Evolutionary conservation across 192 early-diverging fungal species (phyloP).

Genomic region (Geranomyces variabilis): DNA sequence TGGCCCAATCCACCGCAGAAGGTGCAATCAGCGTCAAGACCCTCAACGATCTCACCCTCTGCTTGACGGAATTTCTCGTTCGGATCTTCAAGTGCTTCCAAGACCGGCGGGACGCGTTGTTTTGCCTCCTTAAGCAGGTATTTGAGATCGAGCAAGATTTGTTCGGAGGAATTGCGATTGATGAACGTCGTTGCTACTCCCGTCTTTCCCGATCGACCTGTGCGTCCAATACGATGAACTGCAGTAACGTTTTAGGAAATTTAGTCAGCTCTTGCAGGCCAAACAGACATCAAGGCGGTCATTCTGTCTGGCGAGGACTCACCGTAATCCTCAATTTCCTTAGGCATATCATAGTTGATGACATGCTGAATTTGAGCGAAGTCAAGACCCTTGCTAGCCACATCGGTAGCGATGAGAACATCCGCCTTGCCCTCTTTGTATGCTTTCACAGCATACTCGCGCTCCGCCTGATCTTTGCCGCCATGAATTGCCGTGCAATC

Average conservation of each 20-base stretch:
- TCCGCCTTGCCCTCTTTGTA: conserved; percentile 92
- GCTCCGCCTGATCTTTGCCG: conserved; percentile 95
- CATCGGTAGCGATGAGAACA: conserved; percentile 95
- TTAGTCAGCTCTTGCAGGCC: too few relatives aligned
- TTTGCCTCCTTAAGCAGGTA: conserved; percentile 89
- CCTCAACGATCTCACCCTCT: conserved; percentile 54
- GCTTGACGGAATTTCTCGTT: conserved; percentile 73
- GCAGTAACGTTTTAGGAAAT: too few relatives aligned
- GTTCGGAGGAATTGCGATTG: conserved; percentile 85
- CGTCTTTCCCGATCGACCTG: conserved; percentile 94
- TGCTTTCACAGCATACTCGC: conserved; percentile 91
- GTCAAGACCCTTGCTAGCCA: conserved; percentile 95
- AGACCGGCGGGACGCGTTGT: conserved; percentile 86
- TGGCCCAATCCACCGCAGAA: conserved; percentile 96
- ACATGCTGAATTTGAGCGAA: conserved; percentile 96
- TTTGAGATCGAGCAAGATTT: conserved; percentile 94
- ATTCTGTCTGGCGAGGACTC: too few relatives aligned
- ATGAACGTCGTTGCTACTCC: conserved; percentile 98
- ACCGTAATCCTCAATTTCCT: conserved; percentile 99
- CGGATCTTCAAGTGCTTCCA: conserved; percentile 86
- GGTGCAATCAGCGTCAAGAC: conserved; percentile 71
- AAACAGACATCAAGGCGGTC: too few relatives aligned
- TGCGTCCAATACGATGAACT: conserved; percentile 96
- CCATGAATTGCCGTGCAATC: conserved; percentile 96
- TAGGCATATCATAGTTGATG: conserved; percentile 99